Percentiles rank a stretch among this genome's conserved stretches.
phyloP scores from a whole-genome alignment of 1,284 basidiomycete genomes.

The Cutaneotrichosporon cavernicola region DNA sequence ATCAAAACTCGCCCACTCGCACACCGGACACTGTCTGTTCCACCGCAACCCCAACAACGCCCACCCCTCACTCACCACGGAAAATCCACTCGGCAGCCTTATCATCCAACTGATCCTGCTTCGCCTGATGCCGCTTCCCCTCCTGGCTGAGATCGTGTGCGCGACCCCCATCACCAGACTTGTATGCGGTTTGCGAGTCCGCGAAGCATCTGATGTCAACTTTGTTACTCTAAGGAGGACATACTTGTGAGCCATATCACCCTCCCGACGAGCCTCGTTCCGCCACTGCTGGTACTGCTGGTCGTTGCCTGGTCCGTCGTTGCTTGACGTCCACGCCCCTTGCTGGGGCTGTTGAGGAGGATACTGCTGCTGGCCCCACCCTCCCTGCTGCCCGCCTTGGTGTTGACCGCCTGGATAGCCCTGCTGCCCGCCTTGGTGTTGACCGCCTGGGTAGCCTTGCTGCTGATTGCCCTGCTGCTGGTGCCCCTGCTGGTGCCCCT shows the following conservation, averaged over 20 bases:
- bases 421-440: too few relatives aligned
- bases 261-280: constrained; percentile 69
- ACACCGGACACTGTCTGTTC: not conserved
- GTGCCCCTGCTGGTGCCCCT: constrained; percentile 26
- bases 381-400: too few relatives aligned
- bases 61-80: constrained; percentile 57
- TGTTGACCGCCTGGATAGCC: too few relatives aligned
- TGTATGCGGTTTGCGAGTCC: constrained; percentile 47
- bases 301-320: constrained; percentile 14
- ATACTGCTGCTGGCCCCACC: constrained; percentile 12
- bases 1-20: too few relatives aligned
- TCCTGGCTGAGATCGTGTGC: constrained; percentile 82
- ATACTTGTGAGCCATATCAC: constrained; percentile 55
- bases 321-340: constrained; percentile 2
- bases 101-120: constrained; percentile 78
- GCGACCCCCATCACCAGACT: constrained; percentile 67
- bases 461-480: constrained; percentile 27
- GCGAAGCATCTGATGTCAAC: constrained; percentile 41
- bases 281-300: constrained; percentile 66
- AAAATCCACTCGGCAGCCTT: constrained; percentile 91
- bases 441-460: constrained; percentile 3
- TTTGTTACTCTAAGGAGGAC: not conserved
- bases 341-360: constrained; percentile 14
- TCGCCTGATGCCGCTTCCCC: constrained; percentile 75
- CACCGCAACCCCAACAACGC: not conserved